A percentile compares a stretch with the other conserved stretches of the same genome.
Conservation (phyloP, 345 rosid genomes). For the Erodium maritimum region DNA sequence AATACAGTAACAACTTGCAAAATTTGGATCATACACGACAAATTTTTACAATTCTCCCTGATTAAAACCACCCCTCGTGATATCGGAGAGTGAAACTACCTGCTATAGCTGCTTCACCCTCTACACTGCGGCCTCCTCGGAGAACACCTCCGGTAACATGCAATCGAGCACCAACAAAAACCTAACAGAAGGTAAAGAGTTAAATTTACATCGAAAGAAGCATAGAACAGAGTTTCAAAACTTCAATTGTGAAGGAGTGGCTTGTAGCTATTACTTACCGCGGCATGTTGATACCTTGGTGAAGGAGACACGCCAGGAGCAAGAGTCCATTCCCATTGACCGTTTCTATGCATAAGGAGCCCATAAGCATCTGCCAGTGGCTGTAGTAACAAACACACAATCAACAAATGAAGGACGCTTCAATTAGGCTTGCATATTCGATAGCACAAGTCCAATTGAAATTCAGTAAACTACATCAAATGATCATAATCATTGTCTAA, state of each 20-base stretch:
- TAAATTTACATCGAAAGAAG: neutral
- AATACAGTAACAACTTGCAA: too few species aligned
- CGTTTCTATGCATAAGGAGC: conserved; percentile 93
- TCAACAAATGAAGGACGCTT: conserved; percentile 7
- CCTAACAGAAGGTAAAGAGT: conserved; percentile 33
- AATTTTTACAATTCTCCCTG: too few species aligned
- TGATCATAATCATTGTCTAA: neutral
- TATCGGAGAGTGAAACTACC: conserved; percentile 29
- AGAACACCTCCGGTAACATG: conserved; percentile 92
- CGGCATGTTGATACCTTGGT: conserved; percentile 88
- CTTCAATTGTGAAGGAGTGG: neutral
- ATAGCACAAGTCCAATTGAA: neutral
- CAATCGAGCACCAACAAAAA: conserved; percentile 91
- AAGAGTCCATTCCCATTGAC: conserved; percentile 99
- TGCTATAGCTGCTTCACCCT: conserved; percentile 81
- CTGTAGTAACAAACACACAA: conserved; percentile 31
- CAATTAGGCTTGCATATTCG: too few species aligned
- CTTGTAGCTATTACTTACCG: conserved; percentile 39
- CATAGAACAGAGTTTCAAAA: neutral
- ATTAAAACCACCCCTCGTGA: neutral
- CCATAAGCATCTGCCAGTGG: conserved; percentile 96
- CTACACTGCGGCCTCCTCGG: conserved; percentile 80
- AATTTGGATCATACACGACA: too few species aligned
- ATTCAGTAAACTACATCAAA: neutral
- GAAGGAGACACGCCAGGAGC: conserved; percentile 99